These are phyloP conservation scores for Ceratocystis destructans DNA, from an alignment of 2,329 filamentous ascomycete species.

Conservation along the genomic window DNA sequence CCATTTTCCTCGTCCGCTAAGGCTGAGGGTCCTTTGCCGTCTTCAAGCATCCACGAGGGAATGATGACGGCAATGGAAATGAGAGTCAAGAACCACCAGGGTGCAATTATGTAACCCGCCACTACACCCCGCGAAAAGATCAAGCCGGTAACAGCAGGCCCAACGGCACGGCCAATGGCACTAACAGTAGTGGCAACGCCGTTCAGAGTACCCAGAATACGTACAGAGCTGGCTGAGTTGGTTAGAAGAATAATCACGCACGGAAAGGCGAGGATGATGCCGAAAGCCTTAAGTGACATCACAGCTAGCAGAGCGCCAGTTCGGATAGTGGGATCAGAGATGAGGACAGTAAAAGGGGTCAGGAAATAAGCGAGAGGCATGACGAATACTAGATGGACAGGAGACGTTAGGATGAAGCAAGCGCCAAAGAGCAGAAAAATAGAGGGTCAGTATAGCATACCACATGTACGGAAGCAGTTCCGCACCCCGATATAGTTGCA, in stretches of 20 bases:
- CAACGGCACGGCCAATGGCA: conserved; percentile 64
- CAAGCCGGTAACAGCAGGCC: conserved; percentile 59
- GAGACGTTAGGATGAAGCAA: neutral
- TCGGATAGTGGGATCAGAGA: conserved; percentile 35
- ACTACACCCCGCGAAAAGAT: conserved; percentile 66
- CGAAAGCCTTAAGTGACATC: conserved; percentile 60
- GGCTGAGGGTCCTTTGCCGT: conserved; percentile 53
- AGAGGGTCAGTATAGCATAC: conserved; percentile 25
- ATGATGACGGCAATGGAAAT: conserved; percentile 53
- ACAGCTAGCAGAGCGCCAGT: conserved; percentile 50
- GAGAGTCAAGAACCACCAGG: conserved; percentile 64
- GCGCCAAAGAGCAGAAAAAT: neutral
- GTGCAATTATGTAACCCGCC: conserved; percentile 59
- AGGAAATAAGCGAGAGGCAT: conserved; percentile 66
- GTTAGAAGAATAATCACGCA: conserved; percentile 82
- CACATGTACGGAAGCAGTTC: conserved; percentile 54
- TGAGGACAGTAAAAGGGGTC: conserved; percentile 67
- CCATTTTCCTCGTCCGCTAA: conserved; percentile 23
- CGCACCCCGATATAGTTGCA: conserved; percentile 62
- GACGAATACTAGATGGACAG: conserved; percentile 34
- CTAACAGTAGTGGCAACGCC: conserved; percentile 75
- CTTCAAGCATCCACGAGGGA: conserved; percentile 58
- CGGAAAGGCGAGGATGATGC: conserved; percentile 74
- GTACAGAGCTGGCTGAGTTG: conserved; percentile 64
- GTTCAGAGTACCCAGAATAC: conserved; percentile 75